Evolutionary conservation across 371 early-diverging fungal species (phyloP).

Genomic region (Circinella umbellata): DNA sequence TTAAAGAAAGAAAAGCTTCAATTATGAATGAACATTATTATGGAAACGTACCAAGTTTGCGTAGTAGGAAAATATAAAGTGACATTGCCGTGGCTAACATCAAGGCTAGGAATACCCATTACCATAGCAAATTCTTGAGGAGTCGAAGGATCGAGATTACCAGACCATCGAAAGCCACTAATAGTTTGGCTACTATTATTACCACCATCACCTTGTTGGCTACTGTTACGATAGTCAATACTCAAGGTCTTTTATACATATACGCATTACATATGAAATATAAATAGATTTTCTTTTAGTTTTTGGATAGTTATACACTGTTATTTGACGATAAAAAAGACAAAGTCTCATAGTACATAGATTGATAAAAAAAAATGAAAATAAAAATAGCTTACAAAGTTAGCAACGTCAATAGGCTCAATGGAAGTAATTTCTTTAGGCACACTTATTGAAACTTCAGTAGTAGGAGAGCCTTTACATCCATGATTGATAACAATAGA

Average conservation of each 20-base stretch:
- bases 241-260: background rate
- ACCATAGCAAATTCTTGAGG: conserved; percentile 33
- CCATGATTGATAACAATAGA: conserved; percentile 44
- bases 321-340: no score
- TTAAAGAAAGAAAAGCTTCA: no score
- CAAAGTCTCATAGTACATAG: no score
- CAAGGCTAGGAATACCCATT: conserved; percentile 33
- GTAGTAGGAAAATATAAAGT: conserved; percentile 41
- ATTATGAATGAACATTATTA: no score
- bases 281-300: no score
- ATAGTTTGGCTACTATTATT: background rate
- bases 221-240: background rate
- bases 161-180: conserved; percentile 23
- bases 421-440: conserved; percentile 30
- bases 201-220: background rate
- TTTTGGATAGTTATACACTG: no score
- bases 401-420: conserved; percentile 25
- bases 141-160: conserved; percentile 21
- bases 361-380: background rate
- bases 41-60: conserved; percentile 37
- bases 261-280: no score
- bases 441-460: conserved; percentile 25
- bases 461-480: conserved; percentile 41
- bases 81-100: conserved; percentile 35
- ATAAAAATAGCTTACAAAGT: conserved; percentile 31